A percentile compares a stretch with the other conserved stretches of the same genome.
Evolutionary conservation across 257 asterid species (phyloP).

Genomic region (Lantana camara): DNA sequence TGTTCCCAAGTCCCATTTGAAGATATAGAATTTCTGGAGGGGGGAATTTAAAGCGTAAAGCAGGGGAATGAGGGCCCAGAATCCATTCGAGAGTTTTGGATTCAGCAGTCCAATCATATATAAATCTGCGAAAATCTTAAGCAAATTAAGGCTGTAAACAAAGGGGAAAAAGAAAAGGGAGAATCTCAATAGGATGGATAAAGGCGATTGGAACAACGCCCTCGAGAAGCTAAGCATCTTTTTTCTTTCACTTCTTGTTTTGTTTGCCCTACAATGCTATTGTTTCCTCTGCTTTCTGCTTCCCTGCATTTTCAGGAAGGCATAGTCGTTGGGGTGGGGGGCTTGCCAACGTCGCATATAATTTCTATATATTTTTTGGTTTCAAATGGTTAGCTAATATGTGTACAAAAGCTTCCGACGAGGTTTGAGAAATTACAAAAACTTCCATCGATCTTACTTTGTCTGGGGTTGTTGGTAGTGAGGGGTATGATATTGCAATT

Average conservation of each 20-base stretch:
- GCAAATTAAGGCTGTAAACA: constrained; percentile 47
- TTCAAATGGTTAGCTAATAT: no score
- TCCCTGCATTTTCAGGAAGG: no score
- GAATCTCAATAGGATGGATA: constrained; percentile 73
- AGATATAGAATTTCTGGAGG: constrained; percentile 31
- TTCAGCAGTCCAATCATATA: constrained; percentile 59
- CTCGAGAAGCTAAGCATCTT: constrained; percentile 93
- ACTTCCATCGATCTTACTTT: no score
- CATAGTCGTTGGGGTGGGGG: no score
- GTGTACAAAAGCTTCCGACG: no score
- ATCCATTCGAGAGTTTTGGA: constrained; percentile 60
- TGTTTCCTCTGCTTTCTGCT: constrained; percentile 61
- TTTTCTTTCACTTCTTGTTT: constrained; percentile 53
- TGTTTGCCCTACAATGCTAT: constrained; percentile 44
- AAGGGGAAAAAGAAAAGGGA: constrained; percentile 23
- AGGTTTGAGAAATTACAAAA: no score
- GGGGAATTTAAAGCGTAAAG: constrained; percentile 45
- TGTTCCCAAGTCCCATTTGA: constrained; percentile 36
- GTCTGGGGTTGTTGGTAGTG: no score
- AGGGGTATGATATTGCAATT: no score
- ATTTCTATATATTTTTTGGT: no score
- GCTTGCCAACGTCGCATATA: no score
- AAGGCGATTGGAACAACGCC: constrained; percentile 67
- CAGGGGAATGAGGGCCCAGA: constrained; percentile 48
- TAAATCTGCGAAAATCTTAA: constrained; percentile 34